These are phyloP conservation scores for Schwanniomyces polymorphus DNA, from an alignment of 805 yeast genomes.

Conservation along the genomic window DNA sequence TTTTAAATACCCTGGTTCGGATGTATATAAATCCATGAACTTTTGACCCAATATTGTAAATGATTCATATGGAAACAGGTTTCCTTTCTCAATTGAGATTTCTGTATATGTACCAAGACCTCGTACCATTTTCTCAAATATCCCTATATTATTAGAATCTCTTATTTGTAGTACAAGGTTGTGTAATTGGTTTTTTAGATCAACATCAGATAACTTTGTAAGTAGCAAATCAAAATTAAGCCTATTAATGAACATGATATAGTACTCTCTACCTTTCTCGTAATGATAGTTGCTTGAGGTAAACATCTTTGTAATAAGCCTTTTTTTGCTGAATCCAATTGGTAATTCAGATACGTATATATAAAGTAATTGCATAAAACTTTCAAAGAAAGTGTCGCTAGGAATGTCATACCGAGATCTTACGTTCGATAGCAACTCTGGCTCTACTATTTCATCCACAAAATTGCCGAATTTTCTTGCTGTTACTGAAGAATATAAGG, in stretches of 20 bases:
- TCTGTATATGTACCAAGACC: slow-evolving; percentile 19
- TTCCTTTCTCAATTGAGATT: slow-evolving; percentile 10
- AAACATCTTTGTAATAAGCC: slow-evolving; percentile 34
- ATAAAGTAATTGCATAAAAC: slow-evolving; percentile 36
- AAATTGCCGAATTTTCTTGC: slow-evolving; percentile 35
- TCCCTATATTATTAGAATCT: slow-evolving; percentile 20
- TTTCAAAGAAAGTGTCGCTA: slow-evolving; percentile 29
- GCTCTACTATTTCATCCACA: slow-evolving; percentile 28
- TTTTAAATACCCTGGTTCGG: slow-evolving; percentile 16
- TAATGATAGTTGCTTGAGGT: slow-evolving; percentile 38
- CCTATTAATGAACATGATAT: slow-evolving; percentile 35
- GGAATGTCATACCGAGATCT: slow-evolving; percentile 28
- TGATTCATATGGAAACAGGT: slow-evolving; percentile 18
- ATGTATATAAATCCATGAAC: slow-evolving; percentile 8
- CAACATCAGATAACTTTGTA: slow-evolving; percentile 33
- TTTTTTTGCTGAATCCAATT: slow-evolving; percentile 17
- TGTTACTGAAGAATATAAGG: slow-evolving; percentile 29
- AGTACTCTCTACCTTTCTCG: slow-evolving; percentile 22
- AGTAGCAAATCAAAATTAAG: slow-evolving; percentile 34
- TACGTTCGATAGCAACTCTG: slow-evolving; percentile 21
- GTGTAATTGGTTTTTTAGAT: slow-evolving; percentile 26
- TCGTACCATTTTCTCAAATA: slow-evolving; percentile 20
- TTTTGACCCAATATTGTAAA: slow-evolving; percentile 14
- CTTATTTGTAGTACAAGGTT: slow-evolving; percentile 23
- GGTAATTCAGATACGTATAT: slow-evolving; percentile 28